phyloP scores from a whole-genome alignment of 2,329 filamentous ascomycete genomes.

The Ophiocordyceps camponoti-rufipedis region DNA sequence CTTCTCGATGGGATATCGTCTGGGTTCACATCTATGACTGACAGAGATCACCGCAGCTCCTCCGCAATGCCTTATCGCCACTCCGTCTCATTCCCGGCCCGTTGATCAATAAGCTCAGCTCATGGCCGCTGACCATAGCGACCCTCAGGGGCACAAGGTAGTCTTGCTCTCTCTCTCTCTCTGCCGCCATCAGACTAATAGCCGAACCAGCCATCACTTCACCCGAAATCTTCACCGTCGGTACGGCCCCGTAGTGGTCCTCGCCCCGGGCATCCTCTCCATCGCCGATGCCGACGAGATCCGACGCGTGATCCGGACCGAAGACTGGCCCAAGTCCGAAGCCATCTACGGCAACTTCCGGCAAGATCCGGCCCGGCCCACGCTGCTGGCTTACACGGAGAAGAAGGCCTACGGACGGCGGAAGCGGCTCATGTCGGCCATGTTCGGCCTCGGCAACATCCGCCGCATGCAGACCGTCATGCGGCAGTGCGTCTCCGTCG shows the following conservation, averaged over 20 bases:
- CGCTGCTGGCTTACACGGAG: conserved; percentile 1
- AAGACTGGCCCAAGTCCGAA: conserved; percentile 1
- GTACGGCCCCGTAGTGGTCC: background rate
- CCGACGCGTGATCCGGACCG: background rate
- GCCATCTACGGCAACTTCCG: conserved; percentile 1
- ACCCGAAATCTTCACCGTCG: background rate
- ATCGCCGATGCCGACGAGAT: background rate
- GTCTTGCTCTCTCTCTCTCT: background rate
- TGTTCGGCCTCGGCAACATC: background rate
- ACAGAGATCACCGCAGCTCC: background rate
- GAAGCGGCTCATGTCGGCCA: background rate
- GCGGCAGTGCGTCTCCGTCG: background rate
- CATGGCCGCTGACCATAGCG: background rate
- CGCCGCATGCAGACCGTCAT: background rate
- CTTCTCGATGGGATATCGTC: too few relatives aligned
- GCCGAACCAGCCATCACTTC: background rate
- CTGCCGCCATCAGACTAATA: background rate
- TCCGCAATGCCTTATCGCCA: background rate
- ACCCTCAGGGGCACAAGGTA: background rate
- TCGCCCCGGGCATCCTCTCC: background rate
- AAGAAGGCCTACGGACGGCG: conserved; percentile 1
- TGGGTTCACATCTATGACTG: background rate
- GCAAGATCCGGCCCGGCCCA: conserved; percentile 1
- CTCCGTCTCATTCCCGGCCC: background rate
- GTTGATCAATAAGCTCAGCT: conserved; percentile 1